Base-by-base conservation (phyloP, 1,284 basidiomycete species). In the Trichosporon ovoides region DNA sequence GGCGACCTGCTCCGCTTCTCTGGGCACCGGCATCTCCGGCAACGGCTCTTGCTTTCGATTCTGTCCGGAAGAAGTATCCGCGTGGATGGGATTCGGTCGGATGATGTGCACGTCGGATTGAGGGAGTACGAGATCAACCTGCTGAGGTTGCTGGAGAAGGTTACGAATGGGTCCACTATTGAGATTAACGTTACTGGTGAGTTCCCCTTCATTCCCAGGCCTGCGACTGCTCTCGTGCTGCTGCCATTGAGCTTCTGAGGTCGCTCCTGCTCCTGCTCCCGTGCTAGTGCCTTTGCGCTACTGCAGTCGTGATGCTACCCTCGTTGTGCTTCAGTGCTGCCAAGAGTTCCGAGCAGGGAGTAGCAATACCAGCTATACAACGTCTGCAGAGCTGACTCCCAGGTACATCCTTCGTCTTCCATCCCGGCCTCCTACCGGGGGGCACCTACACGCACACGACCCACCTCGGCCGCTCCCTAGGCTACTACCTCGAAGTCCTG, bases 181-280 rank as follows among this genome's bases (percentile, higher is more conserved):
- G 96, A 98, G 74, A 98, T 99, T 57, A 95, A 91, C 2, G 88
- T 95, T n/a, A 98, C 96, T 13, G 91, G 90, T 90, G 62, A 60
- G 83, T 69, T n/a, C n/a, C n/a, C n/a, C n/a, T n/a, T n/a, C n/a
- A n/a, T n/a, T n/a, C n/a, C n/a, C n/a, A n/a, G n/a, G 18, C n/a
- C 18, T 13, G 18, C 7, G 3, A 7, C 18, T 49, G 2, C 20
- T 16, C n/a, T n/a, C n/a, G n/a, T n/a, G n/a, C n/a, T n/a, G n/a
- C n/a, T n/a, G n/a, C n/a, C n/a, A n/a, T n/a, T n/a, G n/a, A n/a
- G n/a, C n/a, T n/a, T n/a, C n/a, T n/a, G n/a, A n/a, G n/a, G n/a
- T n/a, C n/a, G n/a, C n/a, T n/a, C n/a, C n/a, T n/a, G n/a, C n/a
- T n/a, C n/a, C n/a, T n/a, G n/a, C n/a, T n/a, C n/a, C n/a, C n/a